Evolutionary conservation across 2,329 filamentous ascomycete genomes (phyloP), one percentile per base, ranked within the genome.

Genomic region (Fusarium penzigii): DNA sequence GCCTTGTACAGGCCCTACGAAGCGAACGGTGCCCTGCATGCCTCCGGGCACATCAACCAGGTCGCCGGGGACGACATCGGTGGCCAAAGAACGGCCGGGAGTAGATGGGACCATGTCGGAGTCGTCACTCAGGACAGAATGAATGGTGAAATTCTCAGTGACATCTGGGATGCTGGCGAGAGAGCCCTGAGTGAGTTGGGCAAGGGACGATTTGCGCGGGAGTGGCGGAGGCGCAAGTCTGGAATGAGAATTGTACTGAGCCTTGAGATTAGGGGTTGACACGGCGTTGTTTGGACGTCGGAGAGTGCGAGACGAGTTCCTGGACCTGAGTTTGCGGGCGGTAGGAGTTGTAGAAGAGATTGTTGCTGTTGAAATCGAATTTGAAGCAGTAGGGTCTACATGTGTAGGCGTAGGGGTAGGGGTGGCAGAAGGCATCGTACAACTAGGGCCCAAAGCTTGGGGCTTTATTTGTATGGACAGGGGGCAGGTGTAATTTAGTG

Each of bases 1-100:
- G 57, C 92, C 92, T 63, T 86, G 84, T 39, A 99, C 93, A 39
- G 79, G 78, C 42, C 94, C 94, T 56, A 97, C 78, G 68, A 96
- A 99, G 69, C 89, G 93, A 61, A 97, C 87, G 2, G 85, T 88
- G 44, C 94, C 94, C 61, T 88, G 79, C 92, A 99, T 96, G 70
- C 88, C 90, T 40, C 94, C 94, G 2, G 93, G 92, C 43, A 97
- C 93, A 62, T 97, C 92, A 56, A 97, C 93, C 34, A 79, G 71
- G 68, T 97, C 93, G 60, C 93, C 93, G 39, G 94, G 79, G 58
- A 85, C 81, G 55, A 96, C 72, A 55, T 77, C 68, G 47, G 81
- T 79, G 55, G 74, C 73, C 59, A 68, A 76, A 61, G 67, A 74
- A 72, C 80, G 75, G 49, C 75, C 76, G 25, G 83, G 83, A 1